These are phyloP conservation scores for Bauhinia variegata DNA, from an alignment of 306 rosid species.

Conservation along the genomic window DNA sequence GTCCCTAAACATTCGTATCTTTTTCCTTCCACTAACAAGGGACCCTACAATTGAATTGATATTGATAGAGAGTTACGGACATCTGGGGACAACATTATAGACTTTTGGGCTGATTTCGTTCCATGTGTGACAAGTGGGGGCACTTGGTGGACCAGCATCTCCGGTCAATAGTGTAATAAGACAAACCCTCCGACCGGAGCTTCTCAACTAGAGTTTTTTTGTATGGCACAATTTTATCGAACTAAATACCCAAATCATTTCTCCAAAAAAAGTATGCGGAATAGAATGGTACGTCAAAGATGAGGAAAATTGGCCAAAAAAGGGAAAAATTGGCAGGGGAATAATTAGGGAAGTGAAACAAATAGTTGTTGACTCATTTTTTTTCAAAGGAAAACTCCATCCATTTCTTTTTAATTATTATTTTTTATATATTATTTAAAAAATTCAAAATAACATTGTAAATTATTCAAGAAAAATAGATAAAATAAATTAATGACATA, in stretches of 20 bases:
- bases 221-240: too few species aligned
- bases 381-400: too few species aligned
- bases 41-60: neutral
- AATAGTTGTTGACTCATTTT: too few species aligned
- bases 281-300: neutral
- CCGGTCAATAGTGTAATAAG: neutral
- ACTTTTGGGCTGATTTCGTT: constrained; percentile 20
- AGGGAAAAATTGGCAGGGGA: too few species aligned
- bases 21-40: neutral
- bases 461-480: too few species aligned
- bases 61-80: neutral
- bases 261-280: neutral
- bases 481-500: too few species aligned
- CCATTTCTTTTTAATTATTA: too few species aligned
- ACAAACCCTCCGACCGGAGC: constrained; percentile 5
- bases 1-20: neutral
- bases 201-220: neutral
- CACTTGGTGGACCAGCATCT: constrained; percentile 8
- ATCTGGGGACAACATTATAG: constrained; percentile 30
- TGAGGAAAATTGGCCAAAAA: too few species aligned
- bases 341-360: too few species aligned
- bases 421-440: too few species aligned
- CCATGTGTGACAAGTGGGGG: neutral
- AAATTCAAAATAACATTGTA: too few species aligned
- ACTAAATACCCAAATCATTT: too few species aligned